Conservation (phyloP, 2,329 filamentous ascomycete genomes). For the Xylariaceae sp. region DNA sequence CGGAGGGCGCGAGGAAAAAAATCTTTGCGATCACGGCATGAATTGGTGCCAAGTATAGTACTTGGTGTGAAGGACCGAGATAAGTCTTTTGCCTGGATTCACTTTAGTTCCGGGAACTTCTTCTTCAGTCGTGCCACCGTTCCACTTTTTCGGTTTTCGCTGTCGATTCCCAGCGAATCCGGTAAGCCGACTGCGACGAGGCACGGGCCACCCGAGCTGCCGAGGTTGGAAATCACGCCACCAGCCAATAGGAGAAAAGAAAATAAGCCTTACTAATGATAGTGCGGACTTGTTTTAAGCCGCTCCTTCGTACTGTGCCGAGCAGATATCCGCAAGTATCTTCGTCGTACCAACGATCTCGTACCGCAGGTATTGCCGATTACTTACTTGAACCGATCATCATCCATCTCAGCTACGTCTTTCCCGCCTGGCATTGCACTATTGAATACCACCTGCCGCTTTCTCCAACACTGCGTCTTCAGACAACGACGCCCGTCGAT, state of each 20-base stretch:
- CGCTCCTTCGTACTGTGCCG: not conserved
- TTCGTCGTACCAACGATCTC: not conserved
- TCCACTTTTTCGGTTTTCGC: too few relatives aligned
- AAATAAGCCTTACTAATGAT: not conserved
- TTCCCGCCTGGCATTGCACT: too few relatives aligned
- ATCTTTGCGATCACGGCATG: not conserved
- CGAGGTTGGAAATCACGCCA: not conserved
- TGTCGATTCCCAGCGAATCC: not conserved
- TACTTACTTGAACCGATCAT: too few relatives aligned
- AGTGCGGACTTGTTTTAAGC: not conserved
- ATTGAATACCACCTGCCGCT: too few relatives aligned
- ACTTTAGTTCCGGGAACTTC: not conserved
- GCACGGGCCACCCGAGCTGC: not conserved
- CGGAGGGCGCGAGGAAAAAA: not conserved
- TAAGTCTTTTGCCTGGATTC: not conserved
- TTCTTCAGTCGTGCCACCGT: not conserved
- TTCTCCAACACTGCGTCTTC: too few relatives aligned
- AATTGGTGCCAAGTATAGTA: too few relatives aligned
- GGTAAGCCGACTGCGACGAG: not conserved
- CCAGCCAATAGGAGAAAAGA: not conserved
- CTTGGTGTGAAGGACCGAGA: not conserved
- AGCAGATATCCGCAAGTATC: not conserved
- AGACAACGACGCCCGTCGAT: too few relatives aligned
- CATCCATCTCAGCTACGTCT: too few relatives aligned
- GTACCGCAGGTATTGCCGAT: not conserved